These are phyloP conservation scores for Melanopsichium pennsylvanicum DNA, from an alignment of 1,284 basidiomycete genomes.

Conservation along the genomic window DNA sequence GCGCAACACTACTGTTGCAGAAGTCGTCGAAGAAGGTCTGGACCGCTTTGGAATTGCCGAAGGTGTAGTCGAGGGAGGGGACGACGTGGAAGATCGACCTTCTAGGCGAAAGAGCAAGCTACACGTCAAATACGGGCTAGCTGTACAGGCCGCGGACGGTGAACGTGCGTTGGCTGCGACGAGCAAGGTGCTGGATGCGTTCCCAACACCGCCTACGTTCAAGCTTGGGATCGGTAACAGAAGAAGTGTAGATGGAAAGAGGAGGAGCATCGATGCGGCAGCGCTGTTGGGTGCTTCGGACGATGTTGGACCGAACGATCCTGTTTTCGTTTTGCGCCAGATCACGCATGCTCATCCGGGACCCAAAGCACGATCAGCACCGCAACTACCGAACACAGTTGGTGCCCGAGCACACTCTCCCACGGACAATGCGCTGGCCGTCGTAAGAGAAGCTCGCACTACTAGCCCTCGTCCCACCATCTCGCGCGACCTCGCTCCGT, in stretches of 20 bases:
- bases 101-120: constrained; percentile 79
- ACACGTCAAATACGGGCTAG: constrained; percentile 81
- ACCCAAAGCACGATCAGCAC: constrained; percentile 15
- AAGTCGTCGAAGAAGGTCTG: constrained; percentile 89
- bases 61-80: constrained; percentile 95
- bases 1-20: constrained; percentile 91
- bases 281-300: constrained; percentile 72
- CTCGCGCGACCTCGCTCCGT: constrained; percentile 3
- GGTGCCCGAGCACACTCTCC: constrained; percentile 41
- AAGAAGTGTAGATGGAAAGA: constrained; percentile 76
- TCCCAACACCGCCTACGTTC: constrained; percentile 70
- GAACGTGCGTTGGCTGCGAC: constrained; percentile 47
- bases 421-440: constrained; percentile 55
- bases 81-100: constrained; percentile 91
- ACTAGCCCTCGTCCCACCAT: constrained; percentile 19
- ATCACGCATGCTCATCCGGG: constrained; percentile 31
- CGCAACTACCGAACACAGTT: constrained; percentile 3
- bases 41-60: constrained; percentile 92
- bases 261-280: constrained; percentile 85
- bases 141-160: constrained; percentile 53
- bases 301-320: constrained; percentile 82
- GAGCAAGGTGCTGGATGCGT: constrained; percentile 75
- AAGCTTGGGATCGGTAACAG: constrained; percentile 76
- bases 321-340: constrained; percentile 78
- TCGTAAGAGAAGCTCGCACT: constrained; percentile 66